Evolutionary conservation across 176 grass and related monocot species (phyloP).

Genomic region (Avena insularis): DNA sequence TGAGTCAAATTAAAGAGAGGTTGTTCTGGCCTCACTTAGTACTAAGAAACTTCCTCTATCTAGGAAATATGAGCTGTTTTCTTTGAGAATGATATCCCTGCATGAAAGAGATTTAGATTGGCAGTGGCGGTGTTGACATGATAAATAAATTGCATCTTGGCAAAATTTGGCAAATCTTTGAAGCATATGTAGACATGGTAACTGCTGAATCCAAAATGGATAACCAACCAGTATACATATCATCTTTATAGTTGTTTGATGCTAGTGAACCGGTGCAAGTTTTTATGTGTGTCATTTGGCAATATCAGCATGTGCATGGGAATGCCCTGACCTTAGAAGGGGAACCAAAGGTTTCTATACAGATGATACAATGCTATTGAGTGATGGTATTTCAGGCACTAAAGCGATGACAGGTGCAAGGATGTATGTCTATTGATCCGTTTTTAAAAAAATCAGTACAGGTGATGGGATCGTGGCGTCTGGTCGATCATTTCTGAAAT

Average conservation of each 20-base stretch:
- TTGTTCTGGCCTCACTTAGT: not conserved
- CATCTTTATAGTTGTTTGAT: not conserved
- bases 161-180: slow-evolving; percentile 5
- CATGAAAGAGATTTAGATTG: not conserved
- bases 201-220: slow-evolving; percentile 9
- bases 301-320: not conserved
- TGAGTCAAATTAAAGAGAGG: not conserved
- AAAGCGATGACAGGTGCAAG: not conserved
- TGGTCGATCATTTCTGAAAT: not conserved
- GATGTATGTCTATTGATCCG: not conserved
- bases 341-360: not conserved
- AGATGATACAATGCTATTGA: not conserved
- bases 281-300: not conserved
- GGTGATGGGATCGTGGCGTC: not conserved
- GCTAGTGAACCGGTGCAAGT: slow-evolving; percentile 1
- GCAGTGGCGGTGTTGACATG: not conserved
- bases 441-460: not conserved
- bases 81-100: not conserved
- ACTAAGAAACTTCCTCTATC: not conserved
- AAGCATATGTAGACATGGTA: slow-evolving; percentile 2
- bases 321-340: slow-evolving; percentile 1
- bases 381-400: not conserved
- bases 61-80: slow-evolving; percentile 2
- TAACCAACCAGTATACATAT: not conserved
- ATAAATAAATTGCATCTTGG: slow-evolving; percentile 8